phyloP scores from a whole-genome alignment of 257 asterid genomes.

The Ilex asprella region DNA sequence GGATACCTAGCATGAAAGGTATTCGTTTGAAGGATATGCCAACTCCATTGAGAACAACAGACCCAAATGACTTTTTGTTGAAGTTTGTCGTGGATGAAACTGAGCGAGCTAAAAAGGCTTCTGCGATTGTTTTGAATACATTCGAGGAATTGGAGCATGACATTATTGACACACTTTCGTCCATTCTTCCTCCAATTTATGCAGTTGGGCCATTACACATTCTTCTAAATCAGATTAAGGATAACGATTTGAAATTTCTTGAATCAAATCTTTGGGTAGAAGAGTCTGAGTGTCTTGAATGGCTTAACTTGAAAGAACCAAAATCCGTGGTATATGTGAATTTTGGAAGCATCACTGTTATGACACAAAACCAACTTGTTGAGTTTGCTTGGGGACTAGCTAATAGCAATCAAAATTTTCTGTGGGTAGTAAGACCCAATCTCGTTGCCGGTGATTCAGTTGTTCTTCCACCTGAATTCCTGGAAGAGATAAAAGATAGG shows the following conservation, averaged over 20 bases:
- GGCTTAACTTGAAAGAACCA: conserved; percentile 19
- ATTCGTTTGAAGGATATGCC: conserved; percentile 24
- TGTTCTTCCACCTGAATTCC: conserved; percentile 19
- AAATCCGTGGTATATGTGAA: conserved; percentile 34
- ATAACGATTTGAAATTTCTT: conserved; percentile 2
- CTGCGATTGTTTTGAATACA: conserved; percentile 25
- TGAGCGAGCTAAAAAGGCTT: conserved; percentile 14
- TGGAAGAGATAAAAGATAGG: conserved; percentile 14
- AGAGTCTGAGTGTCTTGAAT: conserved; percentile 22
- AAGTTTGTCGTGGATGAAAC: conserved; percentile 14
- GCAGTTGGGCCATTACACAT: conserved; percentile 26
- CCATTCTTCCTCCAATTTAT: conserved; percentile 13
- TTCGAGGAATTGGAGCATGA: conserved; percentile 20
- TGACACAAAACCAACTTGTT: conserved; percentile 11
- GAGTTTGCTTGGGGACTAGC: conserved; percentile 39
- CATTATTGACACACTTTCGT: conserved; percentile 7
- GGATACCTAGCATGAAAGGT: conserved; percentile 26
- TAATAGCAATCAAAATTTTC: conserved; percentile 15
- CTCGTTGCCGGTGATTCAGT: conserved; percentile 18
- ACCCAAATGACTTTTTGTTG: conserved; percentile 13
- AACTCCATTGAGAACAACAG: conserved; percentile 18
- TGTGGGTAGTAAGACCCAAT: conserved; percentile 31
- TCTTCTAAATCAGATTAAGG: conserved; percentile 12
- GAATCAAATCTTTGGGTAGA: conserved; percentile 36
- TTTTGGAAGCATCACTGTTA: conserved; percentile 18